phyloP scores from a whole-genome alignment of 495 filamentous ascomycete species.

The Cercophora scortea region DNA sequence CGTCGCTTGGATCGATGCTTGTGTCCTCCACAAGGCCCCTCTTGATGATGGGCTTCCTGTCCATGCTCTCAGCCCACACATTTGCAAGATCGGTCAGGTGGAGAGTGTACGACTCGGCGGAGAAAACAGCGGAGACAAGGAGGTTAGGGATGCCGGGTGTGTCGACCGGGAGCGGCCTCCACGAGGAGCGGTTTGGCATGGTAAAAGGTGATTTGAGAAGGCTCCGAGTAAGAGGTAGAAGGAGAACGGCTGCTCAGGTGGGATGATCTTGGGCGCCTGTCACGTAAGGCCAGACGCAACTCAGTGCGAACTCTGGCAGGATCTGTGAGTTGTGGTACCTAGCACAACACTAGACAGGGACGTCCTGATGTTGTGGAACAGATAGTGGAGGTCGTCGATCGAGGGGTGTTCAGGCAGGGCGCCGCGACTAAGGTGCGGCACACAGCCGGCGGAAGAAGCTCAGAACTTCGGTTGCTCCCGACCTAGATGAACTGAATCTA shows the following conservation, averaged over 20 bases:
- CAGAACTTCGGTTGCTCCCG: no score
- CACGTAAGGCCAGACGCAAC: background rate
- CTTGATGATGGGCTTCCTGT: slow-evolving; percentile 52
- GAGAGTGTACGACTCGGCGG: slow-evolving; percentile 55
- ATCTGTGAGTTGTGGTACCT: background rate
- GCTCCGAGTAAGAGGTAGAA: background rate
- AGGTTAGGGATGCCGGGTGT: slow-evolving; percentile 31
- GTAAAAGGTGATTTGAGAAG: background rate
- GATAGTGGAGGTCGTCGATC: background rate
- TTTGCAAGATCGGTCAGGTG: slow-evolving; percentile 76
- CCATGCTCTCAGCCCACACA: slow-evolving; percentile 73
- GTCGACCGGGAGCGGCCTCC: slow-evolving; percentile 26
- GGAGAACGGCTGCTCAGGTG: background rate
- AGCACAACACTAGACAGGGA: background rate
- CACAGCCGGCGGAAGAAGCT: no score
- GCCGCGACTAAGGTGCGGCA: no score
- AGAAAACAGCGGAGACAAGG: slow-evolving; percentile 33
- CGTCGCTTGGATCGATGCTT: slow-evolving; percentile 81
- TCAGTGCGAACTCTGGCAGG: no score
- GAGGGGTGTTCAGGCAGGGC: background rate
- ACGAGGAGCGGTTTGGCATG: slow-evolving; percentile 21
- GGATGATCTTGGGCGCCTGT: background rate
- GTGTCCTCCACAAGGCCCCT: slow-evolving; percentile 59
- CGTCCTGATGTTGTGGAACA: background rate
- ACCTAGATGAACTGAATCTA: no score